Evolutionary conservation across 768 basidiomycete species (phyloP), one percentile per base, ranked within the genome.

Genomic region (Leccinum aurantiacum): DNA sequence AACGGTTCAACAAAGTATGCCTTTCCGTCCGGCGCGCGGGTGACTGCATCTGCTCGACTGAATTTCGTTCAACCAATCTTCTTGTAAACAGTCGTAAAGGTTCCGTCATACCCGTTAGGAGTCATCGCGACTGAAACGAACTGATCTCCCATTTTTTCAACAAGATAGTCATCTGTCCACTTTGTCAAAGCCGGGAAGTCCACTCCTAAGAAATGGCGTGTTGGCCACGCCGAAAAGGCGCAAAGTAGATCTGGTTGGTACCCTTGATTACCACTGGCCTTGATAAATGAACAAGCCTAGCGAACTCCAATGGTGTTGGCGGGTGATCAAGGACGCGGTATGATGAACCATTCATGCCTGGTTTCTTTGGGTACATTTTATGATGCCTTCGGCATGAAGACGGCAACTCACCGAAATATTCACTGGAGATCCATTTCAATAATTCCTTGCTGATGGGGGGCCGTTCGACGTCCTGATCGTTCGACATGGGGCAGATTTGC

Each of bases 21-120:
- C 48, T 69, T 78, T 48, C 80, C 82, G 63, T 87, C 84, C 4
- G 79, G 73, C 8, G 78, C 82, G 33, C 66, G 67, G 33, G 81
- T 80, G 41, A 94, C 79, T 17, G 91, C 87, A 72, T 95, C 93
- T 60, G 92, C 93, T 59, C 83, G 83, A 22, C 91, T 91, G 65
- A 48, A 25, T 50, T 24, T 38, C 29, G 54, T 63, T 63, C 59
- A 59, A 66, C 57, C 63, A 67, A 53, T 49, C 37, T 37, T 59
- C 60, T 41, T 24, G 38, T 27, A 51, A 38, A 35, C 8, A 37
- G 46, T 57, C 49, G 27, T 11, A 56, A 47, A 17, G 48, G 27
- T 60, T 15, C 19, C 7, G 22, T 41, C 81, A 63, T 63, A 93
- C 93, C 93, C 93, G 62, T 93, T 84, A 0, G 93, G 91, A 6